Percentiles rank a stretch among this genome's conserved stretches.
Evolutionary conservation across 2,329 filamentous ascomycete genomes (phyloP).

Genomic region (Penicillium sp.): DNA sequence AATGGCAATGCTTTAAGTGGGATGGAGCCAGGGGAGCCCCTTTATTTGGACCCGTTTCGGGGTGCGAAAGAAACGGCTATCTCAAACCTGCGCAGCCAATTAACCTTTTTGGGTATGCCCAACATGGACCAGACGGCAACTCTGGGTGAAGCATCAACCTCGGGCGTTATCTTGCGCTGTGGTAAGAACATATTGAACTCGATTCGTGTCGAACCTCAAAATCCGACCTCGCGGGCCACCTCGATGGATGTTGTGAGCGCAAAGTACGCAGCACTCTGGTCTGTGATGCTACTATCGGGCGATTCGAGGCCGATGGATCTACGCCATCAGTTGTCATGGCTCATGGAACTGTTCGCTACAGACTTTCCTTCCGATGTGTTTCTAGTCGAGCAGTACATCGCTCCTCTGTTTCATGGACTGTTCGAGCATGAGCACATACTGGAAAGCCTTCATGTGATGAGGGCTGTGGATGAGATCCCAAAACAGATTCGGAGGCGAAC

Average conservation of each 20-base stretch:
- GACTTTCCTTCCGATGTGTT: constrained; percentile 70
- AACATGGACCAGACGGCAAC: constrained; percentile 49
- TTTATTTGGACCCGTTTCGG: constrained; percentile 84
- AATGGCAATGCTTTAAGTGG: constrained; percentile 48
- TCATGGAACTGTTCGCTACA: constrained; percentile 64
- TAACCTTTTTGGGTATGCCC: constrained; percentile 55
- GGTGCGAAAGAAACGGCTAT: constrained; percentile 65
- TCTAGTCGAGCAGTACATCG: constrained; percentile 67
- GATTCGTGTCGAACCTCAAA: constrained; percentile 54
- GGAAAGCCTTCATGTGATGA: constrained; percentile 57
- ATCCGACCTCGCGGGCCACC: constrained; percentile 28
- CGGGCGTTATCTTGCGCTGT: constrained; percentile 71
- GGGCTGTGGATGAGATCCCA: constrained; percentile 56
- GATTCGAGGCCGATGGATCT: constrained; percentile 50
- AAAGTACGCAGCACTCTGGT: constrained; percentile 74
- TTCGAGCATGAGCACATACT: constrained; percentile 56
- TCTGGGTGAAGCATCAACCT: constrained; percentile 63
- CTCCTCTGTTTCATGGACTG: constrained; percentile 58
- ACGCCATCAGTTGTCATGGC: constrained; percentile 62
- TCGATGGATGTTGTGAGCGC: constrained; percentile 60
- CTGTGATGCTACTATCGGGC: constrained; percentile 56
- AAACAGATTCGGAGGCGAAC: constrained; percentile 48
- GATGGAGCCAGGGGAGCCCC: constrained; percentile 48
- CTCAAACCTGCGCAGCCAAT: constrained; percentile 57
- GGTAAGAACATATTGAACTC: constrained; percentile 79